Evolutionary conservation across 2,329 filamentous ascomycete species (phyloP), one percentile per base, ranked within the genome.

Genomic region (Hymenoscyphus occultus): DNA sequence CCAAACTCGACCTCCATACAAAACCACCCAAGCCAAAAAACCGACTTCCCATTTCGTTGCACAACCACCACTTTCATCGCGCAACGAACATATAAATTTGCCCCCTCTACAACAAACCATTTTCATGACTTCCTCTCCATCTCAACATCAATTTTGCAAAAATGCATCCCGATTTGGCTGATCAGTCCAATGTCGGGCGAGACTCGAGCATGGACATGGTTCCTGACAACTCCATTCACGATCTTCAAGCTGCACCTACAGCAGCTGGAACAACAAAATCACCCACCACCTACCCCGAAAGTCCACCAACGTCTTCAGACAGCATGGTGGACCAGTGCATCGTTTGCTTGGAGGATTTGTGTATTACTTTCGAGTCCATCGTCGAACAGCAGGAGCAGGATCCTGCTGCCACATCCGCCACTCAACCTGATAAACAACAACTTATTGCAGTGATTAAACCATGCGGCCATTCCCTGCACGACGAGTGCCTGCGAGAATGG

Each of bases 401-500:
- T 61, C 62, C 57, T 64, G 31, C 66, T 58, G 56, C 63, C 48
- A 68, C 67, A 67, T 66, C 69, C 71, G 61, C 68, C 66, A 62
- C 72, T 63, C 65, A 69, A 66, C 67, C 51, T 56, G 59, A 65
- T 61, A 68, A 68, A 39, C 63, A 70, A 48, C 67, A 67, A 42
- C 59, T 63, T 65, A 82, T 89, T 67, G 86, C 87, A 51, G 78
- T 84, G 63, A 84, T 89, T 60, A 82, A 87, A 66, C 89, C 92
- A 58, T 99, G 95, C 78, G 91, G 92, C 65, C 96, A 99, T 81
- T 86, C 93, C 72, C 83, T 99, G 72, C 95, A 99, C 80, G 90
- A 99, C 80, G 88, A 90, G 61, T 99, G 95, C 78, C 84, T 99
- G 71, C 90, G 90, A 72, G 92, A 93, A 71, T 99, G 95, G 95